A percentile compares a stretch with the other conserved stretches of the same genome.
Conservation (phyloP, 345 rosid genomes). For the Citrus sinensis region DVS_A1.0 CM039169.1:31364001-31364500, state of each 20-base stretch:
- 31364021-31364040: neutral
- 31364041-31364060: neutral
- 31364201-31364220: neutral
- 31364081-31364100: neutral
- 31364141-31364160: neutral
- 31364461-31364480: neutral
- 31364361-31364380: too few species aligned
- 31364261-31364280: neutral
- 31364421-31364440: neutral
- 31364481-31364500: neutral
- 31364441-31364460: neutral
- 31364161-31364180: neutral
- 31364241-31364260: neutral
- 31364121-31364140: neutral
- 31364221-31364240: neutral
- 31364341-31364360: neutral
- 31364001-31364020: too few species aligned
- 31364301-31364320: neutral
- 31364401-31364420: conserved; percentile 1
- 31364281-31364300: neutral
- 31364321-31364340: neutral
- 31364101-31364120: neutral
- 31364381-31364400: neutral
- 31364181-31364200: neutral
- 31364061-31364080: neutral